Evolutionary conservation across 2,329 filamentous ascomycete species (phyloP).

Genomic region (Claviceps arundinis): DNA sequence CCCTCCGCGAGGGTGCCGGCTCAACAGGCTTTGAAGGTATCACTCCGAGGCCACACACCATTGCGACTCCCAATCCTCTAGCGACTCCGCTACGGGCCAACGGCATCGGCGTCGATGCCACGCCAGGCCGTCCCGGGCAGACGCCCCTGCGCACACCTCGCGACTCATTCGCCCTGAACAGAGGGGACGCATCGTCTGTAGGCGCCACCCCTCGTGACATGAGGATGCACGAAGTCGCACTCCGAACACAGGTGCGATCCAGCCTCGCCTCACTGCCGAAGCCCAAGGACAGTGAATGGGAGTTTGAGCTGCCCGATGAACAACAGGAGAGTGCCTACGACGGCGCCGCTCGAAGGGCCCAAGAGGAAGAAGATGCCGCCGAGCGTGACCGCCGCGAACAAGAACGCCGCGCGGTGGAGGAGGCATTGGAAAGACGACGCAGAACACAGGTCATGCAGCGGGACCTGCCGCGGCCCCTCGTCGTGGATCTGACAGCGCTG

Average conservation of each 20-base stretch:
- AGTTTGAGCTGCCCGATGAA: slow-evolving; percentile 82
- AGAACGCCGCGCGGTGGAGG: slow-evolving; percentile 55
- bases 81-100: slow-evolving; percentile 69
- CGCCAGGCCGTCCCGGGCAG: slow-evolving; percentile 55
- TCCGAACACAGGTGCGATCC: slow-evolving; percentile 54
- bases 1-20: slow-evolving; percentile 64
- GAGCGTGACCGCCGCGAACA: slow-evolving; percentile 69
- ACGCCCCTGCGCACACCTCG: slow-evolving; percentile 81
- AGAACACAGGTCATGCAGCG: slow-evolving; percentile 88
- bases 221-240: slow-evolving; percentile 53
- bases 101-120: slow-evolving; percentile 54
- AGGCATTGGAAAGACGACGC: slow-evolving; percentile 67
- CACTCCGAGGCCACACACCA: slow-evolving; percentile 63
- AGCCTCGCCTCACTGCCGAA: slow-evolving; percentile 76
- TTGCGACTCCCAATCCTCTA: slow-evolving; percentile 90
- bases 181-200: slow-evolving; percentile 52
- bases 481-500: slow-evolving; percentile 58
- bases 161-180: slow-evolving; percentile 76
- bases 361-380: slow-evolving; percentile 47
- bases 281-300: slow-evolving; percentile 88
- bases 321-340: slow-evolving; percentile 42
- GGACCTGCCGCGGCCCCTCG: slow-evolving; percentile 61
- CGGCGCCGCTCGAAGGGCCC: slow-evolving; percentile 24
- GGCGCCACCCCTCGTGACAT: slow-evolving; percentile 67
- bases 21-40: slow-evolving; percentile 85